These are phyloP conservation scores for Eruca vesicaria DNA, from an alignment of 441 rosid genomes.

Conservation along the genomic window DNA sequence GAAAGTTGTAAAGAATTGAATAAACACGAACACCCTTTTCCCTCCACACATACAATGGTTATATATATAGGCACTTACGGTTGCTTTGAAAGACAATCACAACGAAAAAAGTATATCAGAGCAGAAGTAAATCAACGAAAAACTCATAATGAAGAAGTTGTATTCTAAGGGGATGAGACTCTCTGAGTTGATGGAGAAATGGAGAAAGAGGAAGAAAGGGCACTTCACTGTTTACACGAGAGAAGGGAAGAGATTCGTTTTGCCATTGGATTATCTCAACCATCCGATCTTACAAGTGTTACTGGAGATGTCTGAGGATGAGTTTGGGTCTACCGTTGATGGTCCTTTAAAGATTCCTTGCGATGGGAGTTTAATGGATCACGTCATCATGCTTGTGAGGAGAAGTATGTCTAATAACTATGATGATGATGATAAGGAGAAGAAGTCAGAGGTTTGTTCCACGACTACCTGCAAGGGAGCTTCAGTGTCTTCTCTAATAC, in stretches of 20 bases:
- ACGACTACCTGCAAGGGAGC: slow-evolving; percentile 30
- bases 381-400: slow-evolving; percentile 37
- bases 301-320: slow-evolving; percentile 50
- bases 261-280: slow-evolving; percentile 42
- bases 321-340: slow-evolving; percentile 38
- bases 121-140: background rate
- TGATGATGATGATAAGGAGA: slow-evolving; percentile 17
- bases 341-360: slow-evolving; percentile 56
- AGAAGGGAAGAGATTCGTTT: slow-evolving; percentile 45
- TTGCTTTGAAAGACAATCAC: background rate
- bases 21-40: slow-evolving; percentile 1
- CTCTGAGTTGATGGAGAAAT: slow-evolving; percentile 34
- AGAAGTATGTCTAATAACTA: slow-evolving; percentile 12
- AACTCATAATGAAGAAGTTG: slow-evolving; percentile 15
- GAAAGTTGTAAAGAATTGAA: background rate
- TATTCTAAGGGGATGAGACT: slow-evolving; percentile 31
- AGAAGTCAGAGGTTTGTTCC: slow-evolving; percentile 24
- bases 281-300: slow-evolving; percentile 47
- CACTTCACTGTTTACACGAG: slow-evolving; percentile 43
- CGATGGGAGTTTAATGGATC: slow-evolving; percentile 41
- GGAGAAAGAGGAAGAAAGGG: slow-evolving; percentile 49
- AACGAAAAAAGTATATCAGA: background rate
- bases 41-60: slow-evolving; percentile 8
- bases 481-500: slow-evolving; percentile 23
- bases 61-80: background rate